A percentile compares a stretch with the other conserved stretches of the same genome.
Conservation (phyloP, 352 stramenopile genomes). For the Globisporangium paroecandrum region DNA sequence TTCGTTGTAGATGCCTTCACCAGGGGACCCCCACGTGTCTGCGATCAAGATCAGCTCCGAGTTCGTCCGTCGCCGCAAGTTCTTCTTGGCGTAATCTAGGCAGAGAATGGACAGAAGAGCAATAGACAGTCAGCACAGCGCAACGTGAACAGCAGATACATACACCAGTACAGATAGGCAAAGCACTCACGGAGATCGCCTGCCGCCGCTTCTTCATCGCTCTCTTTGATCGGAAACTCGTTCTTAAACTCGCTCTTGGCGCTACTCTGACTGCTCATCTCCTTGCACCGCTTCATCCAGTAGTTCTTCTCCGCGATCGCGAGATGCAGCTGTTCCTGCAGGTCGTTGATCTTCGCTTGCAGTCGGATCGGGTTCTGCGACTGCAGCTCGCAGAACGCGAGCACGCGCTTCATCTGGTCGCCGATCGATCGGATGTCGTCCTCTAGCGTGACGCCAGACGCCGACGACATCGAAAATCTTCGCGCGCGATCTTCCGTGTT, state of each 20-base stretch:
- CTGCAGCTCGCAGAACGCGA: constrained; percentile 76
- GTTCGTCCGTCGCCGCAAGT: constrained; percentile 67
- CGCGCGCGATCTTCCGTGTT: constrained; percentile 18
- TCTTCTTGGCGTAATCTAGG: constrained; percentile 46
- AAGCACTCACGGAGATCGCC: constrained; percentile 4
- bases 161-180: not conserved
- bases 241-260: constrained; percentile 11
- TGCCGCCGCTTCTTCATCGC: constrained; percentile 35
- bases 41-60: constrained; percentile 82
- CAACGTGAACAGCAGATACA: not conserved
- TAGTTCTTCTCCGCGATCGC: constrained; percentile 87
- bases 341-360: constrained; percentile 74
- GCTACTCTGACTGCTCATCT: constrained; percentile 32
- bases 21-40: constrained; percentile 68
- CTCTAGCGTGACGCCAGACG: constrained; percentile 48
- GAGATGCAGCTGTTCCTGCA: constrained; percentile 74
- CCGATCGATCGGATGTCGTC: constrained; percentile 77
- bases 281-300: constrained; percentile 85
- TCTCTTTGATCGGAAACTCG: not conserved
- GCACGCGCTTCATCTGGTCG: constrained; percentile 78
- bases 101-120: not conserved
- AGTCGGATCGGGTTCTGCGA: constrained; percentile 66
- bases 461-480: constrained; percentile 46
- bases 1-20: constrained; percentile 73
- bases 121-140: not conserved